A percentile compares a stretch with the other conserved stretches of the same genome.
phyloP scores from a whole-genome alignment of 495 filamentous ascomycete species.

The Penicillium robsamsonii region DNA sequence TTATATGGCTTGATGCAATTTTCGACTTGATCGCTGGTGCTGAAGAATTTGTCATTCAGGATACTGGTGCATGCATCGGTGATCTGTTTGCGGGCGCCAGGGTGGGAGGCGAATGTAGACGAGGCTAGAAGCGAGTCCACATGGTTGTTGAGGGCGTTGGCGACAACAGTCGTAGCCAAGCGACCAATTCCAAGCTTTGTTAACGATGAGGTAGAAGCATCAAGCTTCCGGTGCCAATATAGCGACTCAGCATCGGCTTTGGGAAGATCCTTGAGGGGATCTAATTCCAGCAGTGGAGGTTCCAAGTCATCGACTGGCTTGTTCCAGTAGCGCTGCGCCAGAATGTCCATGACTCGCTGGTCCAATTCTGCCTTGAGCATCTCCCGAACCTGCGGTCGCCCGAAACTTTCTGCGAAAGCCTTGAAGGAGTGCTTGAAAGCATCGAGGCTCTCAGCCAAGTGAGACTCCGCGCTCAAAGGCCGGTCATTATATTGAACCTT shows the following conservation, averaged over 20 bases:
- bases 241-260: conserved; percentile 79
- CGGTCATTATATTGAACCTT: conserved; percentile 99
- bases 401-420: conserved; percentile 84
- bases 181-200: conserved; percentile 93
- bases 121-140: conserved; percentile 73
- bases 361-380: conserved; percentile 91
- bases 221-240: conserved; percentile 93
- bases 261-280: conserved; percentile 72
- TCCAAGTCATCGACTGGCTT: conserved; percentile 79
- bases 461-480: conserved; percentile 89
- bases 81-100: conserved; percentile 87
- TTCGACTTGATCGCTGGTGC: conserved; percentile 97
- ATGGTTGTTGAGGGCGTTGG: conserved; percentile 80
- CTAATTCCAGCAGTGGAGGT: conserved; percentile 59
- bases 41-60: conserved; percentile 90
- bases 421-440: conserved; percentile 98
- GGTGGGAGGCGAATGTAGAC: conserved; percentile 85
- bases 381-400: conserved; percentile 80
- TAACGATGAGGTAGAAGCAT: conserved; percentile 83
- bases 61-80: conserved; percentile 84
- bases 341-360: conserved; percentile 91
- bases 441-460: conserved; percentile 91
- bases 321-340: conserved; percentile 96
- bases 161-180: conserved; percentile 85
- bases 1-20: conserved; percentile 99